Base-by-base conservation (phyloP, 495 filamentous ascomycete genomes). In the Penicillium dipodomyicola region DNA sequence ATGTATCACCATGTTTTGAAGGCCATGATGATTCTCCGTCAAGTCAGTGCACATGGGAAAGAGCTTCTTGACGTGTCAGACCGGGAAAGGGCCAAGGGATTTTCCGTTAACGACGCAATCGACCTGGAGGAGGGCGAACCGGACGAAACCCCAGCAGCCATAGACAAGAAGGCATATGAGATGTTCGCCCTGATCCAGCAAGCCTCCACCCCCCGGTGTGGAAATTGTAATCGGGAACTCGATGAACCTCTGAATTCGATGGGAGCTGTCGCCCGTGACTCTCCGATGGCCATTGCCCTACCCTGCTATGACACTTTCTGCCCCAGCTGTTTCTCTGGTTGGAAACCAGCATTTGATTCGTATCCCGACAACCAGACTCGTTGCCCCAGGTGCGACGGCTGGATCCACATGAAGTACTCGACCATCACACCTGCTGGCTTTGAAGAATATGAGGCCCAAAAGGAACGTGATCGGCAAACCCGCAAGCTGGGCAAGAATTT, bases 1-100 rank as follows among this genome's bases (percentile, higher is more conserved):
- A 84, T 86, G 51, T 96, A 94, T 67, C 90, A 92, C 25, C 89
- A 95, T 58, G 90, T 97, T 50, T 72, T 98, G 39, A 90, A 89
- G 56, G 87, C 90, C 9, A 96, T 98, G 72, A 83, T 93, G 65
- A 90, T 92, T 40, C 82, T 98, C 9, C 90, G 94, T 5, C 82
- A 92, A 44, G 85, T 97, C 30, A 97, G 90, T 63, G 94, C 92
- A 4, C 91, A 96, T 71, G 94, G 94, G 7, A 87, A 85, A 63
- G 94, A 97, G 54, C 80, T 97, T 27, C 81, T 98, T 3, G 86
- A 84, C 44, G 84, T 90, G 17, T 85, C 92, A 46, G 92, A 96
- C 63, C 79, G 94, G 17, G 84, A 87, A 39, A 75, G 86, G 14
- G 84, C 88, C 53, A 85, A 90, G 63, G 94, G 94, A 10, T 73